These are phyloP conservation scores for Pseudozyma sp. DNA, from an alignment of 1,284 basidiomycete genomes.

Conservation along the genomic window DNA sequence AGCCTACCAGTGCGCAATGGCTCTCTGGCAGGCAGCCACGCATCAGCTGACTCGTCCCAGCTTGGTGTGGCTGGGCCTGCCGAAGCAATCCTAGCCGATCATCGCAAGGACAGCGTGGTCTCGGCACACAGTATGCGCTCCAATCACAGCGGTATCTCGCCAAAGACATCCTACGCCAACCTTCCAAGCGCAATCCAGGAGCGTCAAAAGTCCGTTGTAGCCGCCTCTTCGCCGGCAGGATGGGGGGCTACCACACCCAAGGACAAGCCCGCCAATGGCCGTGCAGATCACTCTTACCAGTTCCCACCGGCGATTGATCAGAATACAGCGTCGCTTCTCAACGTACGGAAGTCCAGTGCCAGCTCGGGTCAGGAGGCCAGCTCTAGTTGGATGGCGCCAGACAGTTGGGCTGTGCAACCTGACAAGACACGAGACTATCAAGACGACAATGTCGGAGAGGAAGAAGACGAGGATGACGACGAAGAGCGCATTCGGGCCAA, in stretches of 20 bases:
- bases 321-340: constrained; percentile 18
- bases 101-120: constrained; percentile 49
- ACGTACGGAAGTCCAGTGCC: constrained; percentile 53
- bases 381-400: constrained; percentile 67
- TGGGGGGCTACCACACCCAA: constrained; percentile 20
- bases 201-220: constrained; percentile 11
- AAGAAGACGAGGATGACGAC: constrained; percentile 50
- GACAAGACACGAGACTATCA: constrained; percentile 49
- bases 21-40: constrained; percentile 15
- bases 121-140: constrained; percentile 47
- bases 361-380: constrained; percentile 48
- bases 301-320: constrained; percentile 43
- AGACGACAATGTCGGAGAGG: constrained; percentile 55
- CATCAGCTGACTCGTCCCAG: constrained; percentile 21
- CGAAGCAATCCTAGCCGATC: constrained; percentile 18
- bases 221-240: constrained; percentile 7
- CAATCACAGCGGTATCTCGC: constrained; percentile 59
- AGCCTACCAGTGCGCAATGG: constrained; percentile 22
- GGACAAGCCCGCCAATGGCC: constrained; percentile 24
- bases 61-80: constrained; percentile 7
- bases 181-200: constrained; percentile 34
- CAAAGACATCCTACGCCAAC: constrained; percentile 55
- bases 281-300: constrained; percentile 46
- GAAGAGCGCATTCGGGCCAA: constrained; percentile 22
- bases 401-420: constrained; percentile 67